Percentiles rank a stretch among this genome's conserved stretches.
These are phyloP conservation scores for Exophiala sideris DNA, from an alignment of 2,329 filamentous ascomycete species.

Conservation along the genomic window DNA sequence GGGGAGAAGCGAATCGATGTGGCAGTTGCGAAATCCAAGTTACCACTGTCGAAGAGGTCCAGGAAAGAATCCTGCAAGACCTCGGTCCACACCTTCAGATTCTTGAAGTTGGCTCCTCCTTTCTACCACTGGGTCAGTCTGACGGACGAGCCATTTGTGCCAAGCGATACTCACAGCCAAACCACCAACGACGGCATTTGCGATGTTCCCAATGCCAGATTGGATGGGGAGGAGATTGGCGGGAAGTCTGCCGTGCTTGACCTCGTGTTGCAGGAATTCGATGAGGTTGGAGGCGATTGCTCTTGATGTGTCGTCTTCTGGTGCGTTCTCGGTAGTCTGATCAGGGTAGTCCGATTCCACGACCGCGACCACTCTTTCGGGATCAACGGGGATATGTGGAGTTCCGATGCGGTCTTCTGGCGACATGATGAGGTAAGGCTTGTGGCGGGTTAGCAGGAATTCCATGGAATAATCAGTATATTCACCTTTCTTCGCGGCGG, in stretches of 20 bases:
- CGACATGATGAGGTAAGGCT: slow-evolving; percentile 66
- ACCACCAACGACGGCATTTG: slow-evolving; percentile 85
- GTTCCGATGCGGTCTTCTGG: slow-evolving; percentile 85
- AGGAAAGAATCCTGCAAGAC: slow-evolving; percentile 91
- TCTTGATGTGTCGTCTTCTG: slow-evolving; percentile 68
- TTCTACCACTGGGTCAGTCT: slow-evolving; percentile 36
- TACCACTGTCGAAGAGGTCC: slow-evolving; percentile 83
- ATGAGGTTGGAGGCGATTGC: slow-evolving; percentile 77
- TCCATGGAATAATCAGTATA: neutral
- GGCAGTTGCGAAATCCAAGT: slow-evolving; percentile 84
- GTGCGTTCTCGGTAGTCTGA: slow-evolving; percentile 68
- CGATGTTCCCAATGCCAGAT: slow-evolving; percentile 88
- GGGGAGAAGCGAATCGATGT: slow-evolving; percentile 89
- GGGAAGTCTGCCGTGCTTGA: slow-evolving; percentile 71
- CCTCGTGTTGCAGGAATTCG: slow-evolving; percentile 83
- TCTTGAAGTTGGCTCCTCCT: slow-evolving; percentile 71
- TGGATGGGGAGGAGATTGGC: slow-evolving; percentile 75
- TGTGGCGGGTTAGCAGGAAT: neutral
- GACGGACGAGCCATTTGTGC: neutral
- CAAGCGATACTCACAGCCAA: slow-evolving; percentile 47
- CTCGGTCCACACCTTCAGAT: slow-evolving; percentile 90
- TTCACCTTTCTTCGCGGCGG: slow-evolving; percentile 70
- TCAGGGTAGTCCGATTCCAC: slow-evolving; percentile 84
- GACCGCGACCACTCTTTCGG: slow-evolving; percentile 78
- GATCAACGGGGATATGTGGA: slow-evolving; percentile 76